Percentiles rank a stretch among this genome's conserved stretches.
Conservation (phyloP, 1,139 yeast species). For the Protomyces arabidopsidicola region DNA sequence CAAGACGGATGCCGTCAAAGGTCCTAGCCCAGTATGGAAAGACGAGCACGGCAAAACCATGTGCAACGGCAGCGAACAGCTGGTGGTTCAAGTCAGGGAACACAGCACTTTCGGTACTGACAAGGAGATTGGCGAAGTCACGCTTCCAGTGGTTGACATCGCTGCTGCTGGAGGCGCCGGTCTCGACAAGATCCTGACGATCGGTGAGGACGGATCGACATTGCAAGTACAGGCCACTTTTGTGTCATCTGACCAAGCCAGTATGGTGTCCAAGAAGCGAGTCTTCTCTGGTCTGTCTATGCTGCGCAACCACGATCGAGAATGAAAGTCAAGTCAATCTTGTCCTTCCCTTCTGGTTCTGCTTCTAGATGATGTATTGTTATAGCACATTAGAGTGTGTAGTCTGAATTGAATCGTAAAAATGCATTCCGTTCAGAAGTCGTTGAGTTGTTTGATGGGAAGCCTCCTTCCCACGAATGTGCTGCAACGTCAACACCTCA, state of each 20-base stretch:
- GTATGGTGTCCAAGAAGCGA: background rate
- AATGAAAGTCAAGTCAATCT: no score
- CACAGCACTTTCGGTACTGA: constrained; percentile 74
- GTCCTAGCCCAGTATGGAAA: constrained; percentile 52
- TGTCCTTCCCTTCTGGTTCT: no score
- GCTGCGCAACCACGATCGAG: background rate
- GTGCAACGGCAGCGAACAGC: background rate
- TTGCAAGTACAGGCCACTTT: background rate
- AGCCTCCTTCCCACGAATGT: no score
- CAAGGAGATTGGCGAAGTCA: constrained; percentile 56
- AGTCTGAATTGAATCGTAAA: no score
- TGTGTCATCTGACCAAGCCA: background rate
- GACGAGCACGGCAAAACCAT: constrained; percentile 45
- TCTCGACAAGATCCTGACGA: background rate
- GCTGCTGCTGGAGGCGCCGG: background rate
- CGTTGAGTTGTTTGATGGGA: no score
- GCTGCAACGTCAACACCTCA: no score
- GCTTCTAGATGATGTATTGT: no score
- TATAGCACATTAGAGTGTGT: no score
- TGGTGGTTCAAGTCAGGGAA: constrained; percentile 38
- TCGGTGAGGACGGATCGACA: background rate
- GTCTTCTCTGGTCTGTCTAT: background rate
- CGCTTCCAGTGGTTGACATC: constrained; percentile 34
- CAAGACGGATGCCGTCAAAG: constrained; percentile 61
- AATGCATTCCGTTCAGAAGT: no score